Evolutionary conservation across 257 asterid species (phyloP).

Genomic region (Cinchona pubescens): DNA sequence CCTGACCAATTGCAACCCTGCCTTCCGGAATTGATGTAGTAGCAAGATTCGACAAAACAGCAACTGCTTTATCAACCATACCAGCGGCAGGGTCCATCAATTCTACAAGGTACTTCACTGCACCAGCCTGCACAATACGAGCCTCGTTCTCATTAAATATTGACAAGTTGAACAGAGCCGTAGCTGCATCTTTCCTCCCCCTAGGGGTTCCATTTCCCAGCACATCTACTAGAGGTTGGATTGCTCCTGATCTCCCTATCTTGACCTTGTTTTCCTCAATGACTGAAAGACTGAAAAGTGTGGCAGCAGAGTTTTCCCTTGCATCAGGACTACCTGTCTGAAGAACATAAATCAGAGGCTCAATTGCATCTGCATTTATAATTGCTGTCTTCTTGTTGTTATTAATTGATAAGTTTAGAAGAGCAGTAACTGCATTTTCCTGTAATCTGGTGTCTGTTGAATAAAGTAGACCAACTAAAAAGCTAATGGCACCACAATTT

Average conservation of each 20-base stretch:
- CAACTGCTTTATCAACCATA: constrained; percentile 45
- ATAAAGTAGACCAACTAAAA: constrained; percentile 32
- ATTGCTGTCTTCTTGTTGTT: constrained; percentile 34
- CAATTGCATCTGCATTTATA: constrained; percentile 38
- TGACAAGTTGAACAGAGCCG: constrained; percentile 40
- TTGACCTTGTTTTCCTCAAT: constrained; percentile 39
- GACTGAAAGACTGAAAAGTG: constrained; percentile 42
- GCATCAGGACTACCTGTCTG: constrained; percentile 36
- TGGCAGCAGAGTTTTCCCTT: constrained; percentile 40
- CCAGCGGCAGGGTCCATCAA: constrained; percentile 46
- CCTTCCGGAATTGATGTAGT: constrained; percentile 36
- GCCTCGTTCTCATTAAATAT: constrained; percentile 36
- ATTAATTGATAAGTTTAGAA: constrained; percentile 39
- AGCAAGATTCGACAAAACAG: constrained; percentile 40
- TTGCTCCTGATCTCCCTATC: constrained; percentile 40
- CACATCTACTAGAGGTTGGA: constrained; percentile 34
- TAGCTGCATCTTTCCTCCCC: constrained; percentile 42
- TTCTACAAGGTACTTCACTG: constrained; percentile 36
- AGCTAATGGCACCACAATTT: constrained; percentile 34
- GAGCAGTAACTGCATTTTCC: constrained; percentile 41
- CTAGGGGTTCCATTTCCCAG: constrained; percentile 37
- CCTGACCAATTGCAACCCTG: constrained; percentile 35
- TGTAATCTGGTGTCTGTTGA: constrained; percentile 30
- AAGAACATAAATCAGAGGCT: constrained; percentile 38
- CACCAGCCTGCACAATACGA: constrained; percentile 41